Conservation (phyloP, 192 early-diverging fungal genomes). For the Lobosporangium transversale region DNA sequence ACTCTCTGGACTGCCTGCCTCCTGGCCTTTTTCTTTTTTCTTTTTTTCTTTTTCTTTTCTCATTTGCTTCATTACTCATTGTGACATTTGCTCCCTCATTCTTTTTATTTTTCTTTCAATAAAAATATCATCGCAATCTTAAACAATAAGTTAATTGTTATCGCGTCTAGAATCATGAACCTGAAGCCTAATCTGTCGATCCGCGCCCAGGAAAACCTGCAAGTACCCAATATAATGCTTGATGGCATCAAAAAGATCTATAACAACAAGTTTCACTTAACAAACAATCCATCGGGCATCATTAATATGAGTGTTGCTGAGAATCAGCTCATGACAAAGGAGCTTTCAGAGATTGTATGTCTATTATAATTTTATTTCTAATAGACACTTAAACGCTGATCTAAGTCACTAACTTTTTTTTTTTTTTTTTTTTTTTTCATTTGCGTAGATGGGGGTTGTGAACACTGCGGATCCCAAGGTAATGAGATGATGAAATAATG, state of each 20-base stretch:
- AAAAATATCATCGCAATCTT: neutral
- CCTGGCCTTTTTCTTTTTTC: too few species aligned
- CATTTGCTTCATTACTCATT: too few species aligned
- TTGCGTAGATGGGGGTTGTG: conserved; percentile 17
- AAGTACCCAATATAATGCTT: conserved; percentile 20
- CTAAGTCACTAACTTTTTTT: too few species aligned
- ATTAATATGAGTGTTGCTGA: conserved; percentile 86
- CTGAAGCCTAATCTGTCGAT: conserved; percentile 17
- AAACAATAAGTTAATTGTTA: neutral
- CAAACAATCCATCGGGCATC: conserved; percentile 72
- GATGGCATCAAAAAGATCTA: conserved; percentile 24
- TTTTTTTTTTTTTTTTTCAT: too few species aligned
- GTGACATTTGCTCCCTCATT: neutral
- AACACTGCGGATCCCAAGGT: conserved; percentile 31
- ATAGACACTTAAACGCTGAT: too few species aligned
- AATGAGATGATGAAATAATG: too few species aligned
- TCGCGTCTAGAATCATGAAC: conserved; percentile 2
- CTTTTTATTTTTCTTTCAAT: neutral
- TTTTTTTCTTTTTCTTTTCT: neutral
- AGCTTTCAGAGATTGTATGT: conserved; percentile 67
- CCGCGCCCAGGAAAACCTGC: conserved; percentile 34
- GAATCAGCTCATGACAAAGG: conserved; percentile 70
- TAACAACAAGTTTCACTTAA: conserved; percentile 38
- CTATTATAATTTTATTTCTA: too few species aligned
- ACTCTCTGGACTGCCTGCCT: too few species aligned